phyloP scores from a whole-genome alignment of 1,284 basidiomycete genomes.

The Moniliophthora roreri region DNA sequence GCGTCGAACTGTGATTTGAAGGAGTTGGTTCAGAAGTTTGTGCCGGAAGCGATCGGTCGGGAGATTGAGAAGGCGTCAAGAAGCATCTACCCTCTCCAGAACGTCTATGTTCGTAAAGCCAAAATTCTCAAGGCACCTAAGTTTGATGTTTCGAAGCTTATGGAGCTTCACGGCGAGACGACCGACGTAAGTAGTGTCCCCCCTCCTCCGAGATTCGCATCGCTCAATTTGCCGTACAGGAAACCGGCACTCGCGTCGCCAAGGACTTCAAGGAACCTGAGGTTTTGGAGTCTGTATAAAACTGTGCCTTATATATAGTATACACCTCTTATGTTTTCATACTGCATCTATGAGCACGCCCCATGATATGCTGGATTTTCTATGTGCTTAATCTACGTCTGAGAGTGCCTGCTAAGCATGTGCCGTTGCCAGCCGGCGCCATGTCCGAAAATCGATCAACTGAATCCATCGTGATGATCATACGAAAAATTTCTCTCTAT shows the following conservation, averaged over 20 bases:
- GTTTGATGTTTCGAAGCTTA: conserved; percentile 92
- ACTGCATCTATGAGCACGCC: conserved; percentile 21
- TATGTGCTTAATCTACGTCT: neutral
- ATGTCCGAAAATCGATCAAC: neutral
- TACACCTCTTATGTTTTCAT: conserved; percentile 21
- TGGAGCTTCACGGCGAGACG: conserved; percentile 95
- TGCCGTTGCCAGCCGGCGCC: too few relatives aligned
- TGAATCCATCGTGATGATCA: neutral
- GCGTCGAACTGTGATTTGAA: conserved; percentile 95
- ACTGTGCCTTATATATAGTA: conserved; percentile 29
- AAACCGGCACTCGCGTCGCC: conserved; percentile 84
- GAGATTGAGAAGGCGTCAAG: conserved; percentile 99
- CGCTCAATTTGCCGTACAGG: conserved; percentile 48
- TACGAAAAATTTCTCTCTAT: neutral
- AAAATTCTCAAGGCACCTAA: conserved; percentile 98
- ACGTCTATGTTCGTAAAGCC: conserved; percentile 97
- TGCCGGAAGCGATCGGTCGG: conserved; percentile 98
- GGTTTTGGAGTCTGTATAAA: conserved; percentile 80
- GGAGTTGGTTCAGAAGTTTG: conserved; percentile 98
- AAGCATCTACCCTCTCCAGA: conserved; percentile 97
- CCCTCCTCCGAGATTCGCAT: neutral
- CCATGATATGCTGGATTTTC: conserved; percentile 12
- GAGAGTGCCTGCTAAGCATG: too few relatives aligned
- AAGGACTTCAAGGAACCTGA: conserved; percentile 95
- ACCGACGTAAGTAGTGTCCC: conserved; percentile 68